Evolutionary conservation across 805 yeast species (phyloP), one percentile per base, ranked within the genome.

Genomic region (Saturnispora gosingensis): DNA sequence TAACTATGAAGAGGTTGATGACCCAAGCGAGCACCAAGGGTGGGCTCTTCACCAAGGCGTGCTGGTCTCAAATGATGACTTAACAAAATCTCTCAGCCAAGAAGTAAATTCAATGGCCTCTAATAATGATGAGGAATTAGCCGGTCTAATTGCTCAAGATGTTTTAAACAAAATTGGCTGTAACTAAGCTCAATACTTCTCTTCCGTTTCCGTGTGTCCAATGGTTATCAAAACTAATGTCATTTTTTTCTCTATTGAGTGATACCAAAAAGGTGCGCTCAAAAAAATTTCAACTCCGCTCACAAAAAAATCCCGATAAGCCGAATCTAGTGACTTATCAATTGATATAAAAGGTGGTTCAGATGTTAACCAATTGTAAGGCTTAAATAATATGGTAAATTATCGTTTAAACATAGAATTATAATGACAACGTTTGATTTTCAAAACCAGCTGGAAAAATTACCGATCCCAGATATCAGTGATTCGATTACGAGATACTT

Each of bases 391-490:
- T n/a, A 10, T 30, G 15, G 6, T 6, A 30, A 30, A 13, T 5
- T 13, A 11, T 38, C 3, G 11, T 20, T 24, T 20, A 16, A 5
- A 13, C 27, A 45, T 18, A 13, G 16, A 40, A 32, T 36, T 15
- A 45, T 40, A 3, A 60, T 61, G 62, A 38, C 58, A 16, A 60
- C 93, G 1, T 86, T 74, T 62, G 77, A 78, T 47, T 71, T 70
- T 63, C 95, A 86, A 65, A 74, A 72, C 45, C 65, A 72, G 49
- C 70, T 86, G 39, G 64, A 74, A 52, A 83, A 81, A 64, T 73
- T 89, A 32, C 97, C 97, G 7, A 85, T 89, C 43, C 97, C 97
- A 2, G 78, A 80, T 28, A 72, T 89, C 51, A 67, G 73, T 34
- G 82, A 80, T 48, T 84, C 96, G 0, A 78, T 93, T 59, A 60